Conservation (phyloP, 257 asterid genomes). For the Osmanthus fragrans region DNA sequence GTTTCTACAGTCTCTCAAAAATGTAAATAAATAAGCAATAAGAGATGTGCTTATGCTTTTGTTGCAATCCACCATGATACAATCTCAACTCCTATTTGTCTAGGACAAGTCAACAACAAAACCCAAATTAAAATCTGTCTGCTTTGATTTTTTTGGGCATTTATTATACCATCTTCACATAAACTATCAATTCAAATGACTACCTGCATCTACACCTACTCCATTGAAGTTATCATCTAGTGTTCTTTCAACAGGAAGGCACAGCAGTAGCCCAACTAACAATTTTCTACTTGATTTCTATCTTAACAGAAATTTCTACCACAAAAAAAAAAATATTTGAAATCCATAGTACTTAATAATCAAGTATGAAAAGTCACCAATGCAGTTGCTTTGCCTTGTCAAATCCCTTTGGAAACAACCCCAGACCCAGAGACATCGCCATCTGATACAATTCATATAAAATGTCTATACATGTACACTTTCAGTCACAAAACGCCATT, state of each 20-base stretch:
- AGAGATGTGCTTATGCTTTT: not conserved
- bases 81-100: not conserved
- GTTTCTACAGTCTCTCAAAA: not conserved
- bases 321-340: not conserved
- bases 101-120: not conserved
- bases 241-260: not conserved
- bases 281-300: not conserved
- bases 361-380: not conserved
- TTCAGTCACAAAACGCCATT: slow-evolving; percentile 5
- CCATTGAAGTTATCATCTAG: not conserved
- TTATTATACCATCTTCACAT: not conserved
- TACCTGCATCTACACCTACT: not conserved
- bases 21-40: not conserved
- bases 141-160: not conserved
- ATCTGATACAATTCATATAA: not conserved
- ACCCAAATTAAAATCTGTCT: not conserved
- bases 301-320: not conserved
- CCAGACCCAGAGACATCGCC: not conserved
- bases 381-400: not conserved
- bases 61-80: not conserved
- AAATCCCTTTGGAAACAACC: not conserved
- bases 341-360: not conserved
- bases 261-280: not conserved
- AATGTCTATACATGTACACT: not conserved
- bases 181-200: not conserved